Conservation (phyloP, 106 monocot genomes). For the Vanilla planifolia region DNA sequence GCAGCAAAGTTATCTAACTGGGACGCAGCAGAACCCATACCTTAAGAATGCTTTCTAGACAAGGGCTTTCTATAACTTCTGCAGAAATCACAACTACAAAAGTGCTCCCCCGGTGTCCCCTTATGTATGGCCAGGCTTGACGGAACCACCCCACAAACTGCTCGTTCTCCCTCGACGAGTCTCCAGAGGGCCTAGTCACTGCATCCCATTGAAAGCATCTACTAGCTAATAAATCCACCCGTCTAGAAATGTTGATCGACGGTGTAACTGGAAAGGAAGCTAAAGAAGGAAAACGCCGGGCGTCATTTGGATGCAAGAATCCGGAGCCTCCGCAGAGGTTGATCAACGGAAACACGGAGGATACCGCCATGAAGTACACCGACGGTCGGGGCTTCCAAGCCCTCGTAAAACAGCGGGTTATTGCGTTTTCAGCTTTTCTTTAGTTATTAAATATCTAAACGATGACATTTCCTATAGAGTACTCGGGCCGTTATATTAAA, state of each 20-base stretch:
- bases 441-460: too few species aligned
- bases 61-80: conserved; percentile 51
- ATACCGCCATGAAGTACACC: not conserved
- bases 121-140: conserved; percentile 81
- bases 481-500: too few species aligned
- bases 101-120: conserved; percentile 74
- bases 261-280: conserved; percentile 1
- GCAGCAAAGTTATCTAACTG: not conserved
- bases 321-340: not conserved
- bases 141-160: conserved; percentile 62
- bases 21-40: conserved; percentile 11
- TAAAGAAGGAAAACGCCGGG: not conserved
- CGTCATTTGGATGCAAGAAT: conserved; percentile 5
- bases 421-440: too few species aligned
- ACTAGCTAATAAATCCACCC: not conserved
- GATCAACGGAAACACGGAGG: not conserved
- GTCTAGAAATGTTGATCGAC: not conserved
- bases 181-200: not conserved
- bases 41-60: conserved; percentile 65
- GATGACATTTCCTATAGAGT: too few species aligned
- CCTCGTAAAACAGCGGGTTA: too few species aligned
- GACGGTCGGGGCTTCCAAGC: not conserved
- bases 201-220: conserved; percentile 1
- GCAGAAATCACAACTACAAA: conserved; percentile 78
- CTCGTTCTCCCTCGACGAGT: conserved; percentile 23